A percentile compares a stretch with the other conserved stretches of the same genome.
These are phyloP conservation scores for Backusella parvicylindrica DNA, from an alignment of 192 early-diverging fungal genomes.

Conservation along the genomic window DNA sequence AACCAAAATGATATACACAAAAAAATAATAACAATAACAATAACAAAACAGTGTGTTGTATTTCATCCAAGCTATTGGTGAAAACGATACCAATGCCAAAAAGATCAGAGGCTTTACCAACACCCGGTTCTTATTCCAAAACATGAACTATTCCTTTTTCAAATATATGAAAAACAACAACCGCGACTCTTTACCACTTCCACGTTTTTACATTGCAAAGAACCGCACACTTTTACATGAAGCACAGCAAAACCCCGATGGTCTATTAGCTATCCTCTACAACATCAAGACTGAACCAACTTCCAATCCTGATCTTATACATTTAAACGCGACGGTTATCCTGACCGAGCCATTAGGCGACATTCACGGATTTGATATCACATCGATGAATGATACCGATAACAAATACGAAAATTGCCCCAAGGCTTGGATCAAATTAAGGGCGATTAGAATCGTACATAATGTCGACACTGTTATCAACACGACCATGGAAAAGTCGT, in stretches of 20 bases:
- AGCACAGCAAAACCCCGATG: conserved; percentile 9
- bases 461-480: conserved; percentile 13
- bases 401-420: conserved; percentile 19
- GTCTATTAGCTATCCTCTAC: conserved; percentile 1
- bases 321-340: conserved; percentile 4
- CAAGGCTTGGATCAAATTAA: conserved; percentile 34
- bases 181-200: background rate
- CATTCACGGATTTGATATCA: conserved; percentile 8
- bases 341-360: conserved; percentile 7
- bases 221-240: conserved; percentile 31
- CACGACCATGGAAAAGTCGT: conserved; percentile 18
- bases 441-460: conserved; percentile 11
- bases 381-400: background rate
- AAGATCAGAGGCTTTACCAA: background rate
- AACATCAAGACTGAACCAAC: background rate
- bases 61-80: conserved; percentile 13
- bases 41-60: conserved; percentile 6
- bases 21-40: background rate
- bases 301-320: background rate
- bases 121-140: conserved; percentile 1
- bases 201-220: conserved; percentile 31
- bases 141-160: conserved; percentile 14
- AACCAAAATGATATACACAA: too few species aligned
- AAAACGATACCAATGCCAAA: background rate
- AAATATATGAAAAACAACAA: background rate